These are phyloP conservation scores for Rhizopus microsporus DNA, from an alignment of 371 early-diverging fungal species.

Conservation along the genomic window DNA sequence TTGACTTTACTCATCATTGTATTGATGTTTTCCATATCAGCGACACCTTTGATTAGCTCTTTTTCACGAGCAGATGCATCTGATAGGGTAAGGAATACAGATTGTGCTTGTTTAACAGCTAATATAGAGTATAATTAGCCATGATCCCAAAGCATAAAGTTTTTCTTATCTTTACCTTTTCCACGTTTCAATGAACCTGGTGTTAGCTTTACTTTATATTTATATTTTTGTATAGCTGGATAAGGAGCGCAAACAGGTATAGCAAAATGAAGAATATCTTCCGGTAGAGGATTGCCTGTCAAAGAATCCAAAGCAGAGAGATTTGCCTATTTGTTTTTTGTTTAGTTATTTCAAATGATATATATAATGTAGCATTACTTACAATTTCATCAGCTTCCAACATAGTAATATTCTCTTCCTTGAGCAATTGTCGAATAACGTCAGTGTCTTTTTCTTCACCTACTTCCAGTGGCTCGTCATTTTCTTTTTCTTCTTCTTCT, in stretches of 20 bases:
- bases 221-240: constrained; percentile 81
- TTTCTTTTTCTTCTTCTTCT: constrained; percentile 9
- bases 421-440: constrained; percentile 66
- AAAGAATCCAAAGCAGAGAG: constrained; percentile 76
- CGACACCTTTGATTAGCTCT: constrained; percentile 80
- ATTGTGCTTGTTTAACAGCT: constrained; percentile 49
- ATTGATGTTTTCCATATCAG: constrained; percentile 80
- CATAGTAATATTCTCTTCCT: constrained; percentile 74
- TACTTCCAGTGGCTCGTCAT: constrained; percentile 1
- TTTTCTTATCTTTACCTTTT: constrained; percentile 59
- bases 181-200: constrained; percentile 98
- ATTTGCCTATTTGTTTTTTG: constrained; percentile 37
- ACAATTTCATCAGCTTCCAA: constrained; percentile 66
- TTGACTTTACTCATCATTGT: constrained; percentile 90
- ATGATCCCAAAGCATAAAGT: constrained; percentile 16
- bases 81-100: constrained; percentile 54
- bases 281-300: constrained; percentile 73
- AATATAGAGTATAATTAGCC: not conserved
- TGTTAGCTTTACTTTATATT: constrained; percentile 93
- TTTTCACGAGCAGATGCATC: constrained; percentile 68
- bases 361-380: constrained; percentile 6
- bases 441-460: constrained; percentile 53
- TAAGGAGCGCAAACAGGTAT: constrained; percentile 98
- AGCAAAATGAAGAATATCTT: constrained; percentile 87
- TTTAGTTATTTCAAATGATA: constrained; percentile 3